A percentile compares a stretch with the other conserved stretches of the same genome.
phyloP scores from a whole-genome alignment of 2,329 filamentous ascomycete genomes.

The Lithohypha guttulata region DNA sequence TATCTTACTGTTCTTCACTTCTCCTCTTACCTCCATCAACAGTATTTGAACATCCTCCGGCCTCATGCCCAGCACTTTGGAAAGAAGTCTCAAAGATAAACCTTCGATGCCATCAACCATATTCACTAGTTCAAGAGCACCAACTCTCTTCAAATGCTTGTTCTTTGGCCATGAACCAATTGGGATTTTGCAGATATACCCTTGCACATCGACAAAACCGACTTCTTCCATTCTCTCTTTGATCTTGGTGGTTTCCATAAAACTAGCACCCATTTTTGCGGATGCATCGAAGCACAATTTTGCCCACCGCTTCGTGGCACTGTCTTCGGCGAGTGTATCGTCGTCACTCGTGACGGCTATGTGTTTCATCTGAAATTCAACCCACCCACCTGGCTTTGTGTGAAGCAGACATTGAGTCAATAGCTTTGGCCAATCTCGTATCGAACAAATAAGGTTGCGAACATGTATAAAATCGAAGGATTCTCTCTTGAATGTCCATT shows the following conservation, averaged over 20 bases:
- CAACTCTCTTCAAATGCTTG: slow-evolving; percentile 21
- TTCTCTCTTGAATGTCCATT: slow-evolving; percentile 42
- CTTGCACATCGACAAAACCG: slow-evolving; percentile 9
- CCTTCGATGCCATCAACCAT: slow-evolving; percentile 12
- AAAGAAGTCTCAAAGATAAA: slow-evolving; percentile 18
- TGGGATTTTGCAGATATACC: slow-evolving; percentile 10
- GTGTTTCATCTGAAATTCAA: slow-evolving; percentile 10
- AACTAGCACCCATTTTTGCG: slow-evolving; percentile 6
- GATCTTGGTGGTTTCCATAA: slow-evolving; percentile 8
- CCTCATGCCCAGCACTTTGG: slow-evolving; percentile 22
- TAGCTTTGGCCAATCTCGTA: slow-evolving; percentile 11
- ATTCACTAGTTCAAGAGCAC: slow-evolving; percentile 7
- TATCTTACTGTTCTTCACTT: slow-evolving; percentile 9
- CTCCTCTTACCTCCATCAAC: slow-evolving; percentile 15
- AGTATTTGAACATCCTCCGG: slow-evolving; percentile 20
- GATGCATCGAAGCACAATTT: slow-evolving; percentile 10
- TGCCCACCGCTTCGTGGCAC: slow-evolving; percentile 9
- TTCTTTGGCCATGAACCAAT: slow-evolving; percentile 26
- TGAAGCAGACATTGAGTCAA: slow-evolving; percentile 4
- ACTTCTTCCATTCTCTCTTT: slow-evolving; percentile 9
- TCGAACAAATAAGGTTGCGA: slow-evolving; percentile 10
- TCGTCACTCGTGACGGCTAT: slow-evolving; percentile 7
- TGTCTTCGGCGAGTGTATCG: slow-evolving; percentile 9
- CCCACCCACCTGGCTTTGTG: slow-evolving; percentile 10
- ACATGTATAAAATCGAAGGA: slow-evolving; percentile 47